Conservation (phyloP, 805 yeast species). For the Blastobotrys chiropterorum region DNA sequence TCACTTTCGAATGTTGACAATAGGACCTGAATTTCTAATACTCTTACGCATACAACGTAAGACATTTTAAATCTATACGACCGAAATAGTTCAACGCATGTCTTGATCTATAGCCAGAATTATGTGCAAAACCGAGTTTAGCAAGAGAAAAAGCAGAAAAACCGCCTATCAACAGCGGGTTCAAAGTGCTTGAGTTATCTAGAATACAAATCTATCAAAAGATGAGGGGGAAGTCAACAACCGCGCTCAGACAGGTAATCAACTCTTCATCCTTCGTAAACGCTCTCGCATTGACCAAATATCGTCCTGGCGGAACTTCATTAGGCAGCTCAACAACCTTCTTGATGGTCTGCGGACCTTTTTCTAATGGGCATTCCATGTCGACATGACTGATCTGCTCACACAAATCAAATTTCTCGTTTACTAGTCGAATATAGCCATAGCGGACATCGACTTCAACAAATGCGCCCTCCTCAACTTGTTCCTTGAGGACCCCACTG, state of each 20-base stretch:
- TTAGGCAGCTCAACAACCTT: conserved; percentile 79
- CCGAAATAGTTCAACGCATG: too few relatives aligned
- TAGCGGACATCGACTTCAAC: conserved; percentile 90
- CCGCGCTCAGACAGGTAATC: conserved; percentile 68
- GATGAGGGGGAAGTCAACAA: conserved; percentile 35
- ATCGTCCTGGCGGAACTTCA: conserved; percentile 94
- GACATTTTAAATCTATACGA: too few relatives aligned
- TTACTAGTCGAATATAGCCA: conserved; percentile 82
- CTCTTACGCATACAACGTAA: too few relatives aligned
- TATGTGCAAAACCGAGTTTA: too few relatives aligned
- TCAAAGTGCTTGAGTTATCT: too few relatives aligned
- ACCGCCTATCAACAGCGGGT: too few relatives aligned
- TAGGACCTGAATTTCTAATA: too few relatives aligned
- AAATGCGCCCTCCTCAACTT: conserved; percentile 78
- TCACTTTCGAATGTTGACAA: too few relatives aligned
- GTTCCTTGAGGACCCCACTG: conserved; percentile 50
- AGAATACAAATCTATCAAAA: too few relatives aligned
- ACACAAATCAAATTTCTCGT: conserved; percentile 90
- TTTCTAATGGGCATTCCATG: conserved; percentile 71
- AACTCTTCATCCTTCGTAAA: conserved; percentile 76
- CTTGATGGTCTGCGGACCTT: conserved; percentile 59
- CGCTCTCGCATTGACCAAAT: conserved; percentile 82
- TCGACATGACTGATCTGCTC: conserved; percentile 81
- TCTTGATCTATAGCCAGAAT: too few relatives aligned
- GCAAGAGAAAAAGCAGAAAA: too few relatives aligned